Conservation (phyloP, 148 eudicot genomes). For the Pouteria glomerata region DNA sequence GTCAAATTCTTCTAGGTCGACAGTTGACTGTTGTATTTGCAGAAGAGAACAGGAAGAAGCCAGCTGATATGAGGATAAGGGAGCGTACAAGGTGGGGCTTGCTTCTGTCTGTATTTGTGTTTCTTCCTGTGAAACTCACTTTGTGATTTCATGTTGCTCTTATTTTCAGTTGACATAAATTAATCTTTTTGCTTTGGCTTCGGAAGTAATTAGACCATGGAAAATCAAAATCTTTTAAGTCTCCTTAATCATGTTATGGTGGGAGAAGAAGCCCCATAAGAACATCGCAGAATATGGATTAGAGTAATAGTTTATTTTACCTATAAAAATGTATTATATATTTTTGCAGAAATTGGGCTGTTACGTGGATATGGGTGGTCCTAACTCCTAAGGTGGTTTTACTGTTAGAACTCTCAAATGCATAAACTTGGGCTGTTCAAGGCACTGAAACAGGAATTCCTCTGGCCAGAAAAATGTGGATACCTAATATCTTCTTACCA, state of each 20-base stretch:
- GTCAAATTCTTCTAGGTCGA: slow-evolving; percentile 69
- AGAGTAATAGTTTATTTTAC: too few species aligned
- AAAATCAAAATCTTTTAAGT: too few species aligned
- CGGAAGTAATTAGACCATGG: not conserved
- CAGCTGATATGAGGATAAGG: slow-evolving; percentile 69
- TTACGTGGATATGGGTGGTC: too few species aligned
- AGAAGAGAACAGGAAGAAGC: slow-evolving; percentile 93
- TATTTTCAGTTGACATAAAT: not conserved
- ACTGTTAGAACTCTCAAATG: too few species aligned
- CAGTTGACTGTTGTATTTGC: slow-evolving; percentile 94
- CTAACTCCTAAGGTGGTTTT: too few species aligned
- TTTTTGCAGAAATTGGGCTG: too few species aligned
- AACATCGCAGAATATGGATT: too few species aligned
- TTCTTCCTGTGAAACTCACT: not conserved
- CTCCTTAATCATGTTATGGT: not conserved
- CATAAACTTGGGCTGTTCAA: too few species aligned
- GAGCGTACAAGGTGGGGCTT: slow-evolving; percentile 43
- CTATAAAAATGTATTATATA: too few species aligned
- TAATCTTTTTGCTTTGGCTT: not conserved
- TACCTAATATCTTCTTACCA: too few species aligned
- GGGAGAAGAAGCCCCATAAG: not conserved
- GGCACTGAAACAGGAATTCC: too few species aligned
- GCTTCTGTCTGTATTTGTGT: not conserved
- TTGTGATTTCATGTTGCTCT: not conserved
- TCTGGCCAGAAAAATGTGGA: too few species aligned